Evolutionary conservation across 2,329 filamentous ascomycete species (phyloP).

Genomic region (Myriosclerotinia scirpicola): DNA sequence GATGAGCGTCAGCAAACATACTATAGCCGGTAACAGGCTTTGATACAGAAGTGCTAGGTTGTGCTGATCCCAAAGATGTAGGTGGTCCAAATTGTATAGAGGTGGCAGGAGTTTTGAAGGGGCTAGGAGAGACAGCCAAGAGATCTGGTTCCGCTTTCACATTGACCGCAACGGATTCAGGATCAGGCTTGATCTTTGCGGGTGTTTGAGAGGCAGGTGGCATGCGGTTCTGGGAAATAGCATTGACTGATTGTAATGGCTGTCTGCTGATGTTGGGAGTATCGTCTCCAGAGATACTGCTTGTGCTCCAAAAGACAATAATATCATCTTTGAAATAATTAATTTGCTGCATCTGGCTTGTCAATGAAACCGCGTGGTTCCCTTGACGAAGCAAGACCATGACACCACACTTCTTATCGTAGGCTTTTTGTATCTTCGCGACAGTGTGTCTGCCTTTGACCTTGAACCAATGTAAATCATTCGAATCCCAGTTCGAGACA

Average conservation of each 20-base stretch:
- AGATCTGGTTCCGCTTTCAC: not conserved
- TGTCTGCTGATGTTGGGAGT: not conserved
- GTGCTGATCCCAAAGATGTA: not conserved
- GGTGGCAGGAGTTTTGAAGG: not conserved
- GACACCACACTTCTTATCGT: not conserved
- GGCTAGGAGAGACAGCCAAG: not conserved
- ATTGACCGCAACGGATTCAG: not conserved
- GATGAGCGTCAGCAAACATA: conserved; percentile 6
- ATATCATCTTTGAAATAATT: conserved; percentile 19
- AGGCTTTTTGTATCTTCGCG: conserved; percentile 19
- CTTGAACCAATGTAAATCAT: conserved; percentile 23
- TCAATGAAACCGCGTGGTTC: not conserved
- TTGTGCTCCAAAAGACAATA: conserved; percentile 18
- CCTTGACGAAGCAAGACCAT: conserved; percentile 11
- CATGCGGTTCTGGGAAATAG: not conserved
- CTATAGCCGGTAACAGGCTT: not conserved
- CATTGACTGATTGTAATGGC: conserved; percentile 3
- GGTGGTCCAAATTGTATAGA: not conserved
- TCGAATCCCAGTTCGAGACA: not conserved
- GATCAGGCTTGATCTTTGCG: not conserved
- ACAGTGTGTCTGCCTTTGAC: conserved; percentile 22
- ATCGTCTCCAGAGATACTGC: not conserved
- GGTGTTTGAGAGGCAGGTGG: too few species aligned
- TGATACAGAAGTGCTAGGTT: not conserved
- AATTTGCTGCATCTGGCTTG: conserved; percentile 7